A percentile compares a stretch with the other conserved stretches of the same genome.
These are phyloP conservation scores for Rachicladosporium sp. DNA, from an alignment of 2,329 filamentous ascomycete species.

Conservation along the genomic window DNA sequence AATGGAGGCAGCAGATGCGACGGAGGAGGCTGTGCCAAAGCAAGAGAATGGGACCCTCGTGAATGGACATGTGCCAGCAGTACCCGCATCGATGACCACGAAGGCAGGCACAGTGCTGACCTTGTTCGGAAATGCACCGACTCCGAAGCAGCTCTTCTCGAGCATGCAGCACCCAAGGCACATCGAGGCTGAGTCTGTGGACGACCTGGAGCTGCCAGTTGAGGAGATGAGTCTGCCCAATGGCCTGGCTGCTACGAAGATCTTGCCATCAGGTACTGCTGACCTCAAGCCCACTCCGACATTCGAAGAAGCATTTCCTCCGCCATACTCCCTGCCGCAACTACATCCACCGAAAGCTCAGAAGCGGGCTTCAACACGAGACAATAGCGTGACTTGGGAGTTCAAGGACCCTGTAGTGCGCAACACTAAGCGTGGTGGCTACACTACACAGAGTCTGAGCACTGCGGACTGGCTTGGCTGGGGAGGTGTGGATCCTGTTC, in stretches of 20 bases:
- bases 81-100: neutral
- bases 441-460: slow-evolving; percentile 53
- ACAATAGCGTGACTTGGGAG: slow-evolving; percentile 37
- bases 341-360: slow-evolving; percentile 57
- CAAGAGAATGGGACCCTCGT: slow-evolving; percentile 8
- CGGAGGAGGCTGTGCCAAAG: slow-evolving; percentile 6
- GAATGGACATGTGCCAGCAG: slow-evolving; percentile 7
- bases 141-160: slow-evolving; percentile 70
- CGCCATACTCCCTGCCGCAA: slow-evolving; percentile 51
- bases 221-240: slow-evolving; percentile 58
- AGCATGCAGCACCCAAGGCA: slow-evolving; percentile 52
- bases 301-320: slow-evolving; percentile 62
- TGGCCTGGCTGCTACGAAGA: slow-evolving; percentile 58
- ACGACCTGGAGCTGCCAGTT: slow-evolving; percentile 30
- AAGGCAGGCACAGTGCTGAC: slow-evolving; percentile 55
- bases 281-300: slow-evolving; percentile 43
- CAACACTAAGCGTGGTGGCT: slow-evolving; percentile 37
- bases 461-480: slow-evolving; percentile 55
- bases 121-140: slow-evolving; percentile 61
- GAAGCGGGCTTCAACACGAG: slow-evolving; percentile 54
- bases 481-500: slow-evolving; percentile 30
- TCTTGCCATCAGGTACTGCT: slow-evolving; percentile 41
- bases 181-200: slow-evolving; percentile 5
- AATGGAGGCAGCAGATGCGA: slow-evolving; percentile 6
- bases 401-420: slow-evolving; percentile 20